Evolutionary conservation across 805 yeast genomes (phyloP), one percentile per base, ranked within the genome.

Genomic region (Tetrapisispora nanseiensis): DNA sequence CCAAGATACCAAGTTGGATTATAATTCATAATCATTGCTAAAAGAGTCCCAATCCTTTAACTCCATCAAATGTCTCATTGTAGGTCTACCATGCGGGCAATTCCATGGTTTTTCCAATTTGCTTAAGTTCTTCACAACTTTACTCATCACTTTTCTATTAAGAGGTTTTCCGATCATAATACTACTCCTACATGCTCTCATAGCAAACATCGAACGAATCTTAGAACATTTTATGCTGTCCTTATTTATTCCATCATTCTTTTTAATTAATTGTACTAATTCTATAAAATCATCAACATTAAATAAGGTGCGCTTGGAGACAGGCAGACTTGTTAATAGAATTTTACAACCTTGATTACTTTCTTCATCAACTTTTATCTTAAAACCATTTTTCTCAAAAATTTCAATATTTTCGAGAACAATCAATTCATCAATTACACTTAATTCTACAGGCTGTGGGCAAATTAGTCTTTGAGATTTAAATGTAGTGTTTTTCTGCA

Each of bases 1-100:
- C 9, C 13, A 21, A 20, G 20, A 6, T 32, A 8, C 19, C 6
- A 19, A 33, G 8, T 5, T n/a, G 11, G 7, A 9, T 37, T 41
- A 63, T 27, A 61, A 16, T 15, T 47, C 45, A 50, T 72, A 71
- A 51, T 76, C 81, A 2, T 62, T 64, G 9, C 51, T 51, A 48
- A 74, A 75, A 0, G 70, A 50, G 18, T 56, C 51, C 73, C 77
- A 70, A 36, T 66, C 61, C 33, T 66, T 60, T 30, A 81, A 55
- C 43, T 84, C 86, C 46, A 80, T 76, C 45, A 90, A 67, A 61
- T 90, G 97, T 42, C 98, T 72, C 82, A 92, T 78, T 1, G 99
- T 92, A 0, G 98, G 99, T 48, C 99, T 68, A 0, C 99, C 98
- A 63, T 92, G 99, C 0, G 99, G 99, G 55, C 87, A 79, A 52